Conservation (phyloP, 106 monocot species). For the Allium fistulosum region DNA sequence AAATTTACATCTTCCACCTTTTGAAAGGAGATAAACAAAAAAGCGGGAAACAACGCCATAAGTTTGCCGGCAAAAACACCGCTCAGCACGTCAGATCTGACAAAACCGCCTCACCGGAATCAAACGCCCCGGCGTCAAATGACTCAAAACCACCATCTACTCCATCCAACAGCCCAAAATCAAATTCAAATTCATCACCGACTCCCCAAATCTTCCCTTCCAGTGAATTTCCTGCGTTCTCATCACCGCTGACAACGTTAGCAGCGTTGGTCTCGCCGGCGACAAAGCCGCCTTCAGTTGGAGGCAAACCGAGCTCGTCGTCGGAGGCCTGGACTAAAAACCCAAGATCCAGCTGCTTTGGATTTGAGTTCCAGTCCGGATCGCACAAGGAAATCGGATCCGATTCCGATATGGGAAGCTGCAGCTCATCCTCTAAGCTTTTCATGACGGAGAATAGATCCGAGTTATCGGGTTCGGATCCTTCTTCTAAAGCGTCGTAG, state of each 20-base stretch:
- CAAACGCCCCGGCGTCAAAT: slow-evolving; percentile 7
- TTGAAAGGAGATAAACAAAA: not conserved
- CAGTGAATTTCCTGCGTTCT: not conserved
- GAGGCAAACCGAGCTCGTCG: slow-evolving; percentile 60
- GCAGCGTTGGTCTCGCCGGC: not conserved
- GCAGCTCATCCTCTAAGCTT: slow-evolving; percentile 48
- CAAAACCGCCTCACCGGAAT: slow-evolving; percentile 4
- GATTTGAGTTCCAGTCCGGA: not conserved
- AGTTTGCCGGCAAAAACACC: not conserved
- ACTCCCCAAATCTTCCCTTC: slow-evolving; percentile 6
- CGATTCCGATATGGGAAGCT: not conserved
- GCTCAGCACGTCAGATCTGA: slow-evolving; percentile 8
- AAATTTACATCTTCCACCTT: not conserved
- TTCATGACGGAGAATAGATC: slow-evolving; percentile 35
- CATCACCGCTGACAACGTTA: not conserved
- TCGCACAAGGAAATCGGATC: not conserved
- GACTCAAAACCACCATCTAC: not conserved
- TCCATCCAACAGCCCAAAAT: slow-evolving; percentile 1
- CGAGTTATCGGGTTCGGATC: slow-evolving; percentile 1
- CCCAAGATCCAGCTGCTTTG: slow-evolving; percentile 28
- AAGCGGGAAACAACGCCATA: not conserved
- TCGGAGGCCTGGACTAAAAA: slow-evolving; percentile 50
- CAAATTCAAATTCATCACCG: slow-evolving; percentile 8
- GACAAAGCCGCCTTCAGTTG: slow-evolving; percentile 4
- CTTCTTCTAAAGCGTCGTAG: slow-evolving; percentile 19